Evolutionary conservation across 2,329 filamentous ascomycete species (phyloP).

Genomic region (Trichoderma afroharzianum): DNA sequence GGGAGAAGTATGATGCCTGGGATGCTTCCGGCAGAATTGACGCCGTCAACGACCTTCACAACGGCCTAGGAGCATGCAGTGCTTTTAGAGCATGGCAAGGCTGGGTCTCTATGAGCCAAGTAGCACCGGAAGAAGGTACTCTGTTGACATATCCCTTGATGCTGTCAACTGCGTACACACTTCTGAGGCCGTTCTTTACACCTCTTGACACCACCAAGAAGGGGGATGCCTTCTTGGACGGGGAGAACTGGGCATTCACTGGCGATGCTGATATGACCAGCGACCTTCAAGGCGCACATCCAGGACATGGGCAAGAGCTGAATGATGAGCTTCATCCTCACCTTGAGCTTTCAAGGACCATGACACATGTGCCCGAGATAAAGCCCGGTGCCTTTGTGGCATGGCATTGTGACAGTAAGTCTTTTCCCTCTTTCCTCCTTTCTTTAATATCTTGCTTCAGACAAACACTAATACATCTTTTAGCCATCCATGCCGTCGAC

Average conservation of each 20-base stretch:
- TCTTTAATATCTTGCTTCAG: neutral
- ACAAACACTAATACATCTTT: neutral
- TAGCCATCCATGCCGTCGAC: slow-evolving; percentile 76
- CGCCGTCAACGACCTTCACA: slow-evolving; percentile 71
- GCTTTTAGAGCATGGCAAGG: slow-evolving; percentile 90
- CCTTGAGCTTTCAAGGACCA: slow-evolving; percentile 60
- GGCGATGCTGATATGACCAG: slow-evolving; percentile 44
- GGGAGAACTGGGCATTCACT: slow-evolving; percentile 59
- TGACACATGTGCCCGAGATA: slow-evolving; percentile 67
- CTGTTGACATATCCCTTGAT: slow-evolving; percentile 78
- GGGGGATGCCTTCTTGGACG: slow-evolving; percentile 41
- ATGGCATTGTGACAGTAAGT: slow-evolving; percentile 74
- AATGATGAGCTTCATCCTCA: slow-evolving; percentile 68
- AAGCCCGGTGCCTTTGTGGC: slow-evolving; percentile 73
- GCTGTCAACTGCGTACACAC: slow-evolving; percentile 72
- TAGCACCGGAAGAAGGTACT: slow-evolving; percentile 71
- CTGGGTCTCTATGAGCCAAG: slow-evolving; percentile 78
- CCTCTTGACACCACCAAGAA: slow-evolving; percentile 31
- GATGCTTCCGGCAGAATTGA: slow-evolving; percentile 66
- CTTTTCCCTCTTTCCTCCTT: neutral
- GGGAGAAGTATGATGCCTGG: slow-evolving; percentile 82
- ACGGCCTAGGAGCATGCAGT: slow-evolving; percentile 75
- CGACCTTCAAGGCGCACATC: slow-evolving; percentile 67
- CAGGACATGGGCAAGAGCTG: slow-evolving; percentile 68
- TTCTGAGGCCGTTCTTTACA: slow-evolving; percentile 81